Evolutionary conservation across 2,329 filamentous ascomycete genomes (phyloP), one percentile per base, ranked within the genome.

Genomic region (Aurifilum marmelostoma): DNA sequence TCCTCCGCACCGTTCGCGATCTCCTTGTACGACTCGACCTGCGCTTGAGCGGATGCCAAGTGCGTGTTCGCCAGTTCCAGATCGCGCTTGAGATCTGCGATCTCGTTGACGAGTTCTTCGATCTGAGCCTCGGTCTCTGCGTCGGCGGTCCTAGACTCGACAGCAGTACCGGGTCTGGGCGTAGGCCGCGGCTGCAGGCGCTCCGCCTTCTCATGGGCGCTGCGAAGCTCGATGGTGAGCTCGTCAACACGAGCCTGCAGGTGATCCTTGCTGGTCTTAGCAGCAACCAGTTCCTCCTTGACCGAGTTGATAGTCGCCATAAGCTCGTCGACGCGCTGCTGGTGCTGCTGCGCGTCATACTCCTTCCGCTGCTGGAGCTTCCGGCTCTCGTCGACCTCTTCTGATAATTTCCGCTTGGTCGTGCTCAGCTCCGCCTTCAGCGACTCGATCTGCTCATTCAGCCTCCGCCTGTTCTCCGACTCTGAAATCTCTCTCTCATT

Each of bases 321-420:
- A 60, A 99, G 87, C 75, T 98, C 95, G 73, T 99, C 95, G 71
- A 98, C 96, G 65, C 94, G 89, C 79, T 94, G 96, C 78, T 97
- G 93, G 64, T 88, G 90, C 77, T 98, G 93, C 73, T 93, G 91
- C 56, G 91, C 88, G 71, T 99, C 96, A 72, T 92, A 97, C 76
- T 98, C 95, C 75, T 97, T 94, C 68, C 95, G 89, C 64, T 96
- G 83, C 70, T 92, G 86, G 43, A 92, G 83, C 78, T 97, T 95
- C 83, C 94, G 97, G 73, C 85, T 88, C 72, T 97, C 94, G 71
- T 97, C 94, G 0, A 89, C 80, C 76, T 97, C 94, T 34, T 93
- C 89, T 2, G 91, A 89, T 2, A 98, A 84, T 78, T 94, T 97
- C 63, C 92, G 91, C 80, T 97, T 97, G 0, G 90, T 90, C 2